Conservation (phyloP, 148 eudicot species). For the Vaccinium myrtillus region DNA sequence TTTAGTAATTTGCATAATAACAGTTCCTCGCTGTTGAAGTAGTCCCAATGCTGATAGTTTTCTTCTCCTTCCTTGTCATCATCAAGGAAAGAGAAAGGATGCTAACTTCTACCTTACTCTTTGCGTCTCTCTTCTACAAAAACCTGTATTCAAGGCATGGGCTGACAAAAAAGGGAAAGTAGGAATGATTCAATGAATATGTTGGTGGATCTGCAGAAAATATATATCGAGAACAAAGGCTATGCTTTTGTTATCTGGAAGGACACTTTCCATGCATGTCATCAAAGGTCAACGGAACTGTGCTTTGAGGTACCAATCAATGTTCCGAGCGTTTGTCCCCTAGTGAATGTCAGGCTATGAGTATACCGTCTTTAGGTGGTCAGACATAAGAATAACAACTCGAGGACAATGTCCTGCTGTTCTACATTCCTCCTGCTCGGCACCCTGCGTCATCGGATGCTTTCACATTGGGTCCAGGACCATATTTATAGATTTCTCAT, state of each 20-base stretch:
- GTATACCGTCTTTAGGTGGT: neutral
- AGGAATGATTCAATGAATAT: neutral
- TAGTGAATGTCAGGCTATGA: neutral
- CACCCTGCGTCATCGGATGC: neutral
- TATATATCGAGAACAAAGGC: neutral
- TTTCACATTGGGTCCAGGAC: neutral
- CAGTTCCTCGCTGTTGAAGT: neutral
- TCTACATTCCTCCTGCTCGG: neutral
- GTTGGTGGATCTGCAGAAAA: neutral
- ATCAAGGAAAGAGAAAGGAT: neutral
- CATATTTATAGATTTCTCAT: neutral
- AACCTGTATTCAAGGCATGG: neutral
- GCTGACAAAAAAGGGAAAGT: neutral
- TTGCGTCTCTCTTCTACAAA: neutral
- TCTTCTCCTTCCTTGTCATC: neutral
- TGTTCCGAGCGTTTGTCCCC: neutral
- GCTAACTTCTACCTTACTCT: neutral
- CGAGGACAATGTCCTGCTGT: neutral
- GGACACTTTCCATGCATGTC: neutral
- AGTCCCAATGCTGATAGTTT: neutral
- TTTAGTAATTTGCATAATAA: neutral
- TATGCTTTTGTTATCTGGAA: neutral
- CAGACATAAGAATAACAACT: neutral
- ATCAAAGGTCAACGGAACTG: neutral
- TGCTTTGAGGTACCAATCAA: conserved; percentile 4